Conservation (phyloP, 2,329 filamentous ascomycete species). For the Tolypocladium amazonense region DNA sequence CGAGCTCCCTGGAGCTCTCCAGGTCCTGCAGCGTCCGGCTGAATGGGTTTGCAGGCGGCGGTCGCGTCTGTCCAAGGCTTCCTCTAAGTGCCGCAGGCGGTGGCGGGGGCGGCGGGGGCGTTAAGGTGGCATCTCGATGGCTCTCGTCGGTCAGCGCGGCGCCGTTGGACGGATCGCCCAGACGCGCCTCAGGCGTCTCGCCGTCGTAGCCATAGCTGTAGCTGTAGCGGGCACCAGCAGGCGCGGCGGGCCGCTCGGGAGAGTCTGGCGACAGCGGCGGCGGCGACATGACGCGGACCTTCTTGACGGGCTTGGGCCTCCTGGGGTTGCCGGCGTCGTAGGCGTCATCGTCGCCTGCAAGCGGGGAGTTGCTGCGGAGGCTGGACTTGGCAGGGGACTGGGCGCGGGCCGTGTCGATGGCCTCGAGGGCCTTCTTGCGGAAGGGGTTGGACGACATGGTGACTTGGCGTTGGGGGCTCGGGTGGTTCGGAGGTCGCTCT, state of each 20-base stretch:
- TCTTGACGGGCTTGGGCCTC: slow-evolving; percentile 49
- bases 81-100: background rate
- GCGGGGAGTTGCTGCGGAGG: slow-evolving; percentile 5
- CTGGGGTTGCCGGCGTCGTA: slow-evolving; percentile 12
- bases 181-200: background rate
- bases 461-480: background rate
- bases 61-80: background rate
- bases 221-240: slow-evolving; percentile 5
- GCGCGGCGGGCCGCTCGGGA: slow-evolving; percentile 20
- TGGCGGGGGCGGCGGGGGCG: slow-evolving; percentile 10
- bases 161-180: slow-evolving; percentile 20
- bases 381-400: slow-evolving; percentile 9
- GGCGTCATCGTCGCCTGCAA: slow-evolving; percentile 2
- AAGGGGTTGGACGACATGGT: slow-evolving; percentile 14
- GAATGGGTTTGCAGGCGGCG: slow-evolving; percentile 32
- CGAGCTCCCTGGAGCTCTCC: slow-evolving; percentile 25
- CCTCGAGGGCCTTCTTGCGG: slow-evolving; percentile 9
- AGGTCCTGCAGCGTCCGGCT: slow-evolving; percentile 43
- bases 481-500: background rate
- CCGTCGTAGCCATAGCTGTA: background rate
- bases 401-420: slow-evolving; percentile 8
- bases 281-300: slow-evolving; percentile 56
- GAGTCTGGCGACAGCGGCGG: slow-evolving; percentile 50
- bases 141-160: slow-evolving; percentile 15
- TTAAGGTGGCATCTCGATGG: slow-evolving; percentile 14